These are phyloP conservation scores for Teunomyces gatunensis DNA, from an alignment of 805 yeast species.

Conservation along the genomic window DNA sequence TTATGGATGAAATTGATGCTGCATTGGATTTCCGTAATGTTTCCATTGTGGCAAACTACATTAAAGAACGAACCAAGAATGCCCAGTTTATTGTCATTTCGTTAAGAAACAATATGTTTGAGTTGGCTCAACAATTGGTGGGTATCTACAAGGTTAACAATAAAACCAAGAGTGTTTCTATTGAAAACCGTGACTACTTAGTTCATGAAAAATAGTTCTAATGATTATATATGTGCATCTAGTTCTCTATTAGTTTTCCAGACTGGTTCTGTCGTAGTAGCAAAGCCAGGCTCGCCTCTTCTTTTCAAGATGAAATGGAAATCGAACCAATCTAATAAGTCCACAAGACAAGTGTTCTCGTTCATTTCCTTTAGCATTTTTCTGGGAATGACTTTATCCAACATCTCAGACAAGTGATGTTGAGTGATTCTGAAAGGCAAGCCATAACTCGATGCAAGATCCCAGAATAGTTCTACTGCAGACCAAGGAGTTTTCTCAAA, in stretches of 20 bases:
- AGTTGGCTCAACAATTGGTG: conserved; percentile 87
- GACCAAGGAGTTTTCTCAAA: conserved; percentile 80
- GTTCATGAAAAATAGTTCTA: conserved; percentile 6
- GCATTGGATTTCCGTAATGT: conserved; percentile 97
- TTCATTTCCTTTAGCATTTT: conserved; percentile 54
- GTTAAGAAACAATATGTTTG: conserved; percentile 95
- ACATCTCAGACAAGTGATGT: conserved; percentile 88
- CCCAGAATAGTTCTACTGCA: conserved; percentile 81
- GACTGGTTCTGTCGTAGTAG: conserved; percentile 41
- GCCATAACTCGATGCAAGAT: conserved; percentile 74
- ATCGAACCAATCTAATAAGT: conserved; percentile 84
- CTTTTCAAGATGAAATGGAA: conserved; percentile 61
- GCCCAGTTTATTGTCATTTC: conserved; percentile 97
- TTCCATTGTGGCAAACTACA: conserved; percentile 95
- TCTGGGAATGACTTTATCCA: conserved; percentile 48
- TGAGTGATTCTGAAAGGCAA: conserved; percentile 80
- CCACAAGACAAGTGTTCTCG: conserved; percentile 52
- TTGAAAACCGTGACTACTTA: conserved; percentile 60
- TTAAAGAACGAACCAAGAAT: conserved; percentile 90
- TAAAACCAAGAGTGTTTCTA: conserved; percentile 81
- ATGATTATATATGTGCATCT: conserved; percentile 1
- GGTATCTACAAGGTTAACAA: conserved; percentile 94
- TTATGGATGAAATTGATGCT: conserved; percentile 99
- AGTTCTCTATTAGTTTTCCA: conserved; percentile 11
- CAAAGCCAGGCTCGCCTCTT: conserved; percentile 69